Base-by-base conservation (phyloP, 352 stramenopile species). In the Pythium rishiriense region DNA sequence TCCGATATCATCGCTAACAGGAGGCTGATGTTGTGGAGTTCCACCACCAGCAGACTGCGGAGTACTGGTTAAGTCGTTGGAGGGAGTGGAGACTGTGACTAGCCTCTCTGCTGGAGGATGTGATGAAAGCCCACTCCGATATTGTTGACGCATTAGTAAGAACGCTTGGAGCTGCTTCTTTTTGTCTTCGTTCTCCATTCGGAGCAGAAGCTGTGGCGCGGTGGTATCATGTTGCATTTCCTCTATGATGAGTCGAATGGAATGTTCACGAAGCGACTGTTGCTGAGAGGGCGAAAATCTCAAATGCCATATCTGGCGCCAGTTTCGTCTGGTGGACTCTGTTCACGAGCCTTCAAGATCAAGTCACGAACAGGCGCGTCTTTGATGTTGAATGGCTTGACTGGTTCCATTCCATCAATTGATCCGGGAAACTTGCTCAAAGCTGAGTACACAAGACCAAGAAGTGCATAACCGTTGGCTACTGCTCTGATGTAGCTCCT, bases 401-500 rank as follows among this genome's bases (percentile, higher is more conserved):
- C 59, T 1, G 43, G 22, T 8, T 46, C 31, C 17, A 84, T 62
- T 26, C 58, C 68, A 19, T 87, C 73, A 11, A 85, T 66, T 12
- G 78, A 70, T 17, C 68, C 76, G 21, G 76, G 74, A 58, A 78
- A 85, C 3, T 42, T 58, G 24, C 68, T 54, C 2, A 90, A 58
- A 1, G 64, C 73, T 1, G 66, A 46, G 24, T 83, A 57, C 6
- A 88, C 75, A 48, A 66, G 67, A 0, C 81, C 81, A 8, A 80
- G 75, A 15, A 90, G 28, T 11, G 70, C 75, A 33, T 75, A 68
- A 29, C 69, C 67, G n/a, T 59, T 60, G 10, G 78, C 81, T 4
- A 87, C 62, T 2, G 74, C 75, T 59, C 74, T 74, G 58, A 88
- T 76, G 64, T 87, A 90, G 14, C 69, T 87, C 64, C 78, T 70